A percentile compares a stretch with the other conserved stretches of the same genome.
These are phyloP conservation scores for Ophiocordyceps camponoti-saundersi DNA, from an alignment of 2,329 filamentous ascomycete genomes.

Conservation along the genomic window DNA sequence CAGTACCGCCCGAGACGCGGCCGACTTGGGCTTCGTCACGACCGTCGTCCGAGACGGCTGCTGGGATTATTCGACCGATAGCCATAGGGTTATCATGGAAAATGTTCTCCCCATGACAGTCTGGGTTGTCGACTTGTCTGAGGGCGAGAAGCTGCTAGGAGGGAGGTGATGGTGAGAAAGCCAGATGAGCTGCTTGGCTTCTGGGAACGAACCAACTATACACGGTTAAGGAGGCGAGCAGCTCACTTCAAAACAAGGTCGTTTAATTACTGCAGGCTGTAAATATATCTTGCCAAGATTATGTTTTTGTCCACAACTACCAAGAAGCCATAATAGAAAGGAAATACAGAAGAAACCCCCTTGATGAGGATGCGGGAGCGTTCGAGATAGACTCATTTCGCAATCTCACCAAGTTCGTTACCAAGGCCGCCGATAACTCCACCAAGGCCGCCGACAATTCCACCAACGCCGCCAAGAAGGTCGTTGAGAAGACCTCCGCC, in stretches of 20 bases:
- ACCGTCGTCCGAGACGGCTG: conserved; percentile 4
- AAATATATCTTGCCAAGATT: neutral
- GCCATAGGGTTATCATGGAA: conserved; percentile 1
- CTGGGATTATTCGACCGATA: conserved; percentile 2
- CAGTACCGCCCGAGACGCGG: conserved; percentile 4
- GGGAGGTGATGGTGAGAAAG: neutral
- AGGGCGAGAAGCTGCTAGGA: neutral
- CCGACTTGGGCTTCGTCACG: conserved; percentile 5
- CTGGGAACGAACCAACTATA: no score
- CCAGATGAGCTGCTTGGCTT: neutral
- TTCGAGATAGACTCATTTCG: no score
- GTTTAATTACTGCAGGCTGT: neutral
- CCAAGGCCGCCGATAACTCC: neutral
- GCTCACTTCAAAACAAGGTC: neutral
- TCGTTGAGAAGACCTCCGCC: neutral
- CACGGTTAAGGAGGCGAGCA: no score
- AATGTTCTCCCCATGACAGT: conserved; percentile 2
- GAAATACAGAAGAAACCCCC: neutral
- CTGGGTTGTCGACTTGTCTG: neutral
- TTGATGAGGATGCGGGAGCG: no score
- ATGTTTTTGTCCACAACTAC: neutral
- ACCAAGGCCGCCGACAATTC: neutral
- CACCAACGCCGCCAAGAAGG: neutral
- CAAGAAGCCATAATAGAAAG: neutral
- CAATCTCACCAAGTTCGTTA: no score